A percentile compares a stretch with the other conserved stretches of the same genome.
phyloP scores from a whole-genome alignment of 495 filamentous ascomycete species.

The Penicillium roqueforti region DNA sequence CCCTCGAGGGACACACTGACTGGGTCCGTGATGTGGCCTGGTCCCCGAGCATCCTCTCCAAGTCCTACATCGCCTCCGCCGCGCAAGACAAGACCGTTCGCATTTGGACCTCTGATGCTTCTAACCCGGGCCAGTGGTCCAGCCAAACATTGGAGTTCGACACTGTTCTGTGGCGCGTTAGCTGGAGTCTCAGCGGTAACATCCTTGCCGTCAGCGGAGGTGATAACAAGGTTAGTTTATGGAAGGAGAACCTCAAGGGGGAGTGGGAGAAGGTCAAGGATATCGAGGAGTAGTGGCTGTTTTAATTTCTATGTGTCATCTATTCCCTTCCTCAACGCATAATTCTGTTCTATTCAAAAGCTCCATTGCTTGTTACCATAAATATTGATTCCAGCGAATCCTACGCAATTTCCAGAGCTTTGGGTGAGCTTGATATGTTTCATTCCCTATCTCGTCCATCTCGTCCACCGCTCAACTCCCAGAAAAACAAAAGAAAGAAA shows the following conservation, averaged over 20 bases:
- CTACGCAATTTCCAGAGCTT: background rate
- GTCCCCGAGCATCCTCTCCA: constrained; percentile 88
- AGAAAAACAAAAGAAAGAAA: background rate
- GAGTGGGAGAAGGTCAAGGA: constrained; percentile 94
- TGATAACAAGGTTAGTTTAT: constrained; percentile 90
- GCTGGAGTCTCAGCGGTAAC: constrained; percentile 97
- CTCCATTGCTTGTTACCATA: constrained; percentile 4
- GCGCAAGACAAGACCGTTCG: constrained; percentile 95
- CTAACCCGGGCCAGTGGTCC: constrained; percentile 64
- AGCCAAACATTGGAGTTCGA: constrained; percentile 83
- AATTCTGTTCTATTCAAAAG: constrained; percentile 8
- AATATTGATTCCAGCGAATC: background rate
- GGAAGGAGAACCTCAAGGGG: constrained; percentile 58
- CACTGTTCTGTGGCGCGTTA: constrained; percentile 87
- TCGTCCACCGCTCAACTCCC: background rate
- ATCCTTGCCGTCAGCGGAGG: constrained; percentile 87
- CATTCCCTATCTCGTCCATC: background rate
- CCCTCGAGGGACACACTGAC: constrained; percentile 77
- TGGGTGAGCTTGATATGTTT: background rate
- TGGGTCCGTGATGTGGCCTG: constrained; percentile 99
- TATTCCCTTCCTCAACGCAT: constrained; percentile 19
- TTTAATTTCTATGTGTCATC: constrained; percentile 13
- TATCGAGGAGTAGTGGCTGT: constrained; percentile 71
- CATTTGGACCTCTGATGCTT: constrained; percentile 83
- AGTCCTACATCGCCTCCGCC: constrained; percentile 91